Percentiles rank a stretch among this genome's conserved stretches.
Conservation (phyloP, 441 rosid species). For the Isatis lusitanica region DNA sequence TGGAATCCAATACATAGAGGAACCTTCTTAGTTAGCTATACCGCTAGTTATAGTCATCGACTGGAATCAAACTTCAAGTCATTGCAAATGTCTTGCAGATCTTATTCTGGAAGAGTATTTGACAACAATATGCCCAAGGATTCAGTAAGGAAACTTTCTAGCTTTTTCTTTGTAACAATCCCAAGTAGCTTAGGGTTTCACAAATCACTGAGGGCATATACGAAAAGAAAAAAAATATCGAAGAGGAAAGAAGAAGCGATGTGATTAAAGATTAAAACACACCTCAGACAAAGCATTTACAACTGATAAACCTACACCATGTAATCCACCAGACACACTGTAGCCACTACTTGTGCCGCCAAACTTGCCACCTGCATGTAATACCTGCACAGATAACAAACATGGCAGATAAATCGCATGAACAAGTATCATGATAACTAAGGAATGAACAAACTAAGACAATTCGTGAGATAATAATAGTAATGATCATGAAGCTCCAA, state of each 20-base stretch:
- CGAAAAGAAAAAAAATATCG: not conserved
- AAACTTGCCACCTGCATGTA: conserved; percentile 97
- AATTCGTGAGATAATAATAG: not conserved
- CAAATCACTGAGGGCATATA: not conserved
- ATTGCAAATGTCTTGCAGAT: conserved; percentile 1
- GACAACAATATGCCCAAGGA: not conserved
- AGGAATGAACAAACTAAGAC: not conserved
- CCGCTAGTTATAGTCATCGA: not conserved
- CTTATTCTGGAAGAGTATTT: not conserved
- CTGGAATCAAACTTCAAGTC: conserved; percentile 9
- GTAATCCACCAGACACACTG: conserved; percentile 90
- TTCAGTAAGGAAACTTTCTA: not conserved
- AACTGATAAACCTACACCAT: conserved; percentile 94
- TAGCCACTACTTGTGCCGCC: conserved; percentile 95
- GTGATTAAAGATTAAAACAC: conserved; percentile 25
- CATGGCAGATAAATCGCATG: not conserved
- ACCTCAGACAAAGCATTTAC: conserved; percentile 97
- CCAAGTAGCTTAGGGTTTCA: not conserved
- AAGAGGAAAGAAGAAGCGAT: not conserved
- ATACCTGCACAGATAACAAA: conserved; percentile 50
- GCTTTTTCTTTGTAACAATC: conserved; percentile 7
- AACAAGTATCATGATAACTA: not conserved
- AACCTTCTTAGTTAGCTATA: not conserved
- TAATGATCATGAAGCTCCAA: not conserved
- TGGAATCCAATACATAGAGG: conserved; percentile 31